Evolutionary conservation across 805 yeast genomes (phyloP).

Genomic region (Yarrowia sp.): DNA sequence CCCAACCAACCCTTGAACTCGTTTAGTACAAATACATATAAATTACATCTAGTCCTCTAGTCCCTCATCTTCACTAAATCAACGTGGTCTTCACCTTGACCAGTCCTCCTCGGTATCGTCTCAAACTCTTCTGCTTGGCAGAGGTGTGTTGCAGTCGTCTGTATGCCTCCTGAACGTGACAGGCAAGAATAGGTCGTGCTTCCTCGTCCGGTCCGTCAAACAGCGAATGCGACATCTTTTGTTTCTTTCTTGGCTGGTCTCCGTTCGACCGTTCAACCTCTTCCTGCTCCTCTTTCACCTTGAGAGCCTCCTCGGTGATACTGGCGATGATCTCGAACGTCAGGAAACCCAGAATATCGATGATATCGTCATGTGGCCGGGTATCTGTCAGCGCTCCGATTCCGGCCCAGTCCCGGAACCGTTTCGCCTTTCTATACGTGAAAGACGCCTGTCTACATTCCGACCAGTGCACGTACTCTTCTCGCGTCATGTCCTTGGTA

Average conservation of each 20-base stretch:
- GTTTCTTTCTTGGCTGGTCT: conserved; percentile 49
- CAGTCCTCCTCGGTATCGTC: conserved; percentile 76
- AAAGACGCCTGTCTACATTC: conserved; percentile 98
- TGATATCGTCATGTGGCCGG: conserved; percentile 93
- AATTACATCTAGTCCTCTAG: conserved; percentile 6
- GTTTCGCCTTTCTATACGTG: conserved; percentile 90
- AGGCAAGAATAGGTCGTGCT: conserved; percentile 75
- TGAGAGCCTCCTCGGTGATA: conserved; percentile 88
- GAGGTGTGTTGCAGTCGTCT: conserved; percentile 68
- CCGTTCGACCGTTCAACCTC: conserved; percentile 59
- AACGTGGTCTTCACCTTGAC: conserved; percentile 57
- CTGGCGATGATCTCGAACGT: conserved; percentile 97
- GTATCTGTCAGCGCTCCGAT: conserved; percentile 82
- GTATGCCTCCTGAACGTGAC: conserved; percentile 91
- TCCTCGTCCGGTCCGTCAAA: conserved; percentile 91
- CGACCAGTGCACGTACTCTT: conserved; percentile 98
- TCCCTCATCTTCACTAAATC: conserved; percentile 6
- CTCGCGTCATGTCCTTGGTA: conserved; percentile 90
- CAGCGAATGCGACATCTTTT: conserved; percentile 47
- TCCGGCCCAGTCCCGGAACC: conserved; percentile 97
- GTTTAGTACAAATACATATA: conserved; percentile 23
- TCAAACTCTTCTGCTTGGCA: conserved; percentile 65
- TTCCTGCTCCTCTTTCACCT: conserved; percentile 74
- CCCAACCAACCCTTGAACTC: no score
- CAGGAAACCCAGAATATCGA: conserved; percentile 91